Evolutionary conservation across 495 filamentous ascomycete genomes (phyloP), one percentile per base, ranked within the genome.

Genomic region (Collariella sp.): DNA sequence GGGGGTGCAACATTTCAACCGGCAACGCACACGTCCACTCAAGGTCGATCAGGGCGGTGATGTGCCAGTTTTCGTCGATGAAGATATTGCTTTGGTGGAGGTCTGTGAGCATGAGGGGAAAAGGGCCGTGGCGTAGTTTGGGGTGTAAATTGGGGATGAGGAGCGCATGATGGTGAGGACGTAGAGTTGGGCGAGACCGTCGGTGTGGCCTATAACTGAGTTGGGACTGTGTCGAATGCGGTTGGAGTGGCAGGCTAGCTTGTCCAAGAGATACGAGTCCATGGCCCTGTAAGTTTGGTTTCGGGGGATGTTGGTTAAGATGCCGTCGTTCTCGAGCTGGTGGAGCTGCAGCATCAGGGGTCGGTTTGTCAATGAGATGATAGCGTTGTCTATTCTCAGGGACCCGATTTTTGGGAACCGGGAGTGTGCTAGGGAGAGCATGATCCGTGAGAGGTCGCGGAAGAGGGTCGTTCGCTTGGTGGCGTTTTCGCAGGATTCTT

Each of bases 61-160:
- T 9, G 35, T 41, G 22, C 47, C 47, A 50, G n/a, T 40, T 19
- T 1, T 40, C 35, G 23, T 40, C 34, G 3, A 50, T 35, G 11
- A 50, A 50, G 5, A 50, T 31, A 22, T 50, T 50, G 31, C 47
- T 50, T 35, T 40, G 47, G 47, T 50, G 35, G 29, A 50, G 11
- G 36, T 40, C 47, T 12, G 47, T 50, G 5, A 50, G 47, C 7
- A 10, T 2, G 13, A 50, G 9, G 20, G n/a, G 5, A 35, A 50
- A 41, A 15, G 47, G 47, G 13, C 47, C 35, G 12, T 23, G 12
- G 16, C 46, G 46, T 9, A 31, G 26, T 9, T 31, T 31, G 5
- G 4, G 26, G 26, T 31, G 47, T 50, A 15, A 50, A 39, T 4
- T 39, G 20, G 5, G 47, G 0, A 40, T 34, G 26, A 50, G 16